phyloP scores from a whole-genome alignment of 83 land plant species.

The Picea mariana region DNA sequence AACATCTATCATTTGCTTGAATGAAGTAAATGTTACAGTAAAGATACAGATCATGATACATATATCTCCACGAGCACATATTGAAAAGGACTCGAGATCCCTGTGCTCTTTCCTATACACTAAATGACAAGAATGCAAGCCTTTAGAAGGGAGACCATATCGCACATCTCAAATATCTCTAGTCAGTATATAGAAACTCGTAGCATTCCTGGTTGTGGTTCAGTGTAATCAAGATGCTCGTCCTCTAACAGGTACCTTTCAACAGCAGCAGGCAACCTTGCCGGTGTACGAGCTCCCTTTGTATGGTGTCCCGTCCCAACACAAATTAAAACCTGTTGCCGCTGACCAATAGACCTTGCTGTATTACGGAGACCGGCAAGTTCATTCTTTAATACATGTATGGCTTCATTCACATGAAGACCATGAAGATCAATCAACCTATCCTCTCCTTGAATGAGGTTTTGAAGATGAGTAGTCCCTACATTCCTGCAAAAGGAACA shows the following conservation, averaged over 20 bases:
- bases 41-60: constrained; percentile 20
- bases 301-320: constrained; percentile 98
- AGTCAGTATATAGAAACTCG: constrained; percentile 67
- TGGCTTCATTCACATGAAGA: constrained; percentile 88
- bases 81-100: constrained; percentile 16
- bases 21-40: constrained; percentile 20
- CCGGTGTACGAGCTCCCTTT: constrained; percentile 81
- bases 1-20: constrained; percentile 17
- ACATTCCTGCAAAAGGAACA: constrained; percentile 51
- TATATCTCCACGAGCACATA: constrained; percentile 16
- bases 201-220: constrained; percentile 89
- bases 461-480: constrained; percentile 34
- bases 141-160: constrained; percentile 11
- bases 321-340: constrained; percentile 74
- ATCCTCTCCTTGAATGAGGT: constrained; percentile 41
- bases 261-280: constrained; percentile 78
- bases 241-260: constrained; percentile 79
- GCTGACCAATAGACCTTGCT: constrained; percentile 65
- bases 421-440: constrained; percentile 84
- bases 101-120: constrained; percentile 17
- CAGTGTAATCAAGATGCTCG: constrained; percentile 79
- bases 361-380: constrained; percentile 52
- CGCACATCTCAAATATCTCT: constrained; percentile 14
- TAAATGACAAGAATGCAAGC: constrained; percentile 18
- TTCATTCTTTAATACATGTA: constrained; percentile 76